Base-by-base conservation (phyloP, 1,284 basidiomycete genomes). In the Crucibulum parvulum region DNA sequence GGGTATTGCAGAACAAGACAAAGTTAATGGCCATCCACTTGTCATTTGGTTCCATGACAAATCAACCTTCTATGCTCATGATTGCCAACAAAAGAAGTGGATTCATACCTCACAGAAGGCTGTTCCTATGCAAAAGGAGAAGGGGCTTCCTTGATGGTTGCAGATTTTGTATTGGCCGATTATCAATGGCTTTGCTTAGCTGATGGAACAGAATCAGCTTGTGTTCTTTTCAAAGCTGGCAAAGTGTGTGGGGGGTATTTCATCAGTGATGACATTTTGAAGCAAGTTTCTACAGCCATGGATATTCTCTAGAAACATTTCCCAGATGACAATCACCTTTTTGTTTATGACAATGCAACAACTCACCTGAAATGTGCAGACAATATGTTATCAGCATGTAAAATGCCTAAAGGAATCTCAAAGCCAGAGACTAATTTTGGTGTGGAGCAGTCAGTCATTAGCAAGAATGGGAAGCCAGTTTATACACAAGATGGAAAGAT, bases 131-230 rank as follows among this genome's bases (percentile, higher is more conserved):
- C 60, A 34, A 81, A 81, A 61, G 77, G 77, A 37, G 72, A 79
- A 60, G 78, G 78, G 0, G 56, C 55, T 4, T 77, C 75, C 15
- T 57, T 78, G 10, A 84, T 82, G 80, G 72, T 81, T 13, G 69
- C 76, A 0, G 75, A 84, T 53, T 82, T 80, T 58, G 62, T 83
- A 7, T 81, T 77, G 1, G 68, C 74, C 6, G 76, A 82, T 39
- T 78, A 73, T 66, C 74, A 77, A 0, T 82, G 72, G 70, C 68
- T 81, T 3, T 58, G 46, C 10, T 69, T 65, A 10, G 62, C 56
- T 6, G 62, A 72, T 65, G 65, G 70, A 15, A 60, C n/a, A n/a
- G 36, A 64, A 35, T 51, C 37, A 38, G 65, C 60, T 18, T 50
- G 56, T 10, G 50, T 64, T 9, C 13, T 69, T 4, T 68, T 70